These are phyloP conservation scores for Aspergillus pseudoviridinutans DNA, from an alignment of 2,329 filamentous ascomycete genomes.

Conservation along the genomic window DNA sequence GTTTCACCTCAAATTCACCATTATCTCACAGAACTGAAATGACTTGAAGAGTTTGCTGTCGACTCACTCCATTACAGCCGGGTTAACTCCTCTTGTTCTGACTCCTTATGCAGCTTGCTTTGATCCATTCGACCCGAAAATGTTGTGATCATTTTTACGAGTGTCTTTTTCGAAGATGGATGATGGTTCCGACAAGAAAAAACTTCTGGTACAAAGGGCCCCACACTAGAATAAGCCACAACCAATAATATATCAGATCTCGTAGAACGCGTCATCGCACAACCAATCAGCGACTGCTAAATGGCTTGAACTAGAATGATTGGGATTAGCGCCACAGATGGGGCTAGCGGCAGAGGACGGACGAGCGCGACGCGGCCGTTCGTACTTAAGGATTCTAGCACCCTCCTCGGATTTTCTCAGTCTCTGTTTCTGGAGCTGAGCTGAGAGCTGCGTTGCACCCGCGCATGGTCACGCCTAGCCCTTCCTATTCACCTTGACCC, in stretches of 20 bases:
- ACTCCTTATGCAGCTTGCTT: background rate
- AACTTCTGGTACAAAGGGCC: constrained; percentile 19
- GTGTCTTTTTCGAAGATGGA: constrained; percentile 8
- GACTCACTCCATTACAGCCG: background rate
- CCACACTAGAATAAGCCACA: constrained; percentile 9
- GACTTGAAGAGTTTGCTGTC: background rate
- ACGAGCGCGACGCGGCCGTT: constrained; percentile 29
- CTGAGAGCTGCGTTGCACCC: constrained; percentile 18
- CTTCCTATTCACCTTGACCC: constrained; percentile 8
- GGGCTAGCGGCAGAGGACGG: constrained; percentile 35
- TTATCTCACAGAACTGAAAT: background rate
- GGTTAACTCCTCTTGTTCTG: constrained; percentile 8
- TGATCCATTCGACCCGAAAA: constrained; percentile 7
- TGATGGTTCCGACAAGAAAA: constrained; percentile 15
- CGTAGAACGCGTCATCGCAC: constrained; percentile 20
- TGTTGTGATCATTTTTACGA: constrained; percentile 4
- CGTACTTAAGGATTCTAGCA: constrained; percentile 43
- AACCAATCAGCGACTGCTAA: constrained; percentile 29
- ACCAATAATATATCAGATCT: constrained; percentile 21
- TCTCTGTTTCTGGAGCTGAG: constrained; percentile 36
- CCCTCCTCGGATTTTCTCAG: constrained; percentile 36
- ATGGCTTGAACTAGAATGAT: constrained; percentile 31
- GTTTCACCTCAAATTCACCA: background rate
- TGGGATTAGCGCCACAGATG: constrained; percentile 32
- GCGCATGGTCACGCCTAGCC: constrained; percentile 19